These are phyloP conservation scores for Zarea fungicola DNA, from an alignment of 2,329 filamentous ascomycete species.

Conservation along the genomic window DNA sequence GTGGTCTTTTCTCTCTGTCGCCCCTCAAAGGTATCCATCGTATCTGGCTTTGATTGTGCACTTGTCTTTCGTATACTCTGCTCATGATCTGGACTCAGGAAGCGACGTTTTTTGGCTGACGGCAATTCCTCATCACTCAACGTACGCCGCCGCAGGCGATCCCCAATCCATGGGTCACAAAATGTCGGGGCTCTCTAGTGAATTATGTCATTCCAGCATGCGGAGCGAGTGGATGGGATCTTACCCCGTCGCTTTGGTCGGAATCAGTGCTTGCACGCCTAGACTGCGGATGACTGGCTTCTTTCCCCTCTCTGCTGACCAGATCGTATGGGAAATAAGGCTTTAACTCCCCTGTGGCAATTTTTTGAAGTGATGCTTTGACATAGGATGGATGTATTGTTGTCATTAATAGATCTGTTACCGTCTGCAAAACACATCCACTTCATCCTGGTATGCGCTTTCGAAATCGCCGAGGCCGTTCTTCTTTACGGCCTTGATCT, in stretches of 20 bases:
- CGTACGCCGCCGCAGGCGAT: too few relatives aligned
- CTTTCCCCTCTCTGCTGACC: background rate
- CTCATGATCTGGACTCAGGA: background rate
- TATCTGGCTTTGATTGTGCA: background rate
- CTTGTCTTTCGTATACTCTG: background rate
- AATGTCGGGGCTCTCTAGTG: background rate
- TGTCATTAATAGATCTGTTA: too few relatives aligned
- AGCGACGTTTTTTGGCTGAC: too few relatives aligned
- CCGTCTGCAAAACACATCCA: too few relatives aligned
- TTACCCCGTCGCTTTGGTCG: background rate
- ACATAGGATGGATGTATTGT: too few relatives aligned
- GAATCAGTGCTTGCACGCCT: background rate
- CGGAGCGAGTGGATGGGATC: background rate
- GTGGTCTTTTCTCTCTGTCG: background rate
- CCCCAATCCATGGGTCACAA: background rate
- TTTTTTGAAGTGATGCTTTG: too few relatives aligned
- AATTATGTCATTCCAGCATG: background rate
- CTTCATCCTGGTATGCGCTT: too few relatives aligned
- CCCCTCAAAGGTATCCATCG: background rate
- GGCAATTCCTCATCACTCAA: too few relatives aligned
- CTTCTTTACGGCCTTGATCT: too few relatives aligned
- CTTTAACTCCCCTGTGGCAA: too few relatives aligned
- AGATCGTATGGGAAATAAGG: too few relatives aligned
- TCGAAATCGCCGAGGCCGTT: too few relatives aligned
- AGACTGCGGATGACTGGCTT: background rate